Evolutionary conservation across 164 flowering plant genomes (phyloP).

Genomic region (Paratinospora sagittata): DNA sequence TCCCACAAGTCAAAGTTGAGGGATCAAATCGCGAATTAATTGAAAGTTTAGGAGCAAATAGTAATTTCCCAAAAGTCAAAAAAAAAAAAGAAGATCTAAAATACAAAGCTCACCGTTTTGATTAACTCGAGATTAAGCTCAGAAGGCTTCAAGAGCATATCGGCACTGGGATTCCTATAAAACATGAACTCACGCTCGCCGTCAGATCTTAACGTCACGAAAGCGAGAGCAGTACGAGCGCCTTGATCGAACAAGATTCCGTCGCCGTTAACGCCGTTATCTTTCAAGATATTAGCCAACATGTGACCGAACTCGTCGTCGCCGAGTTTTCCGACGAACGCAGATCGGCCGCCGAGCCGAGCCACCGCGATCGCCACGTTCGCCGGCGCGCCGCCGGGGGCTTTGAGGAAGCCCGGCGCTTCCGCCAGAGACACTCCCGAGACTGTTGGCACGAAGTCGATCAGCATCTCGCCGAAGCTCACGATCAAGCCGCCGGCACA

Average conservation of each 20-base stretch:
- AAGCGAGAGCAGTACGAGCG: slow-evolving; percentile 80
- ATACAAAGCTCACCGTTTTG: slow-evolving; percentile 41
- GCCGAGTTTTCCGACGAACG: slow-evolving; percentile 88
- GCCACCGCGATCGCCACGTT: slow-evolving; percentile 87
- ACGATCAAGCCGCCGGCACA: slow-evolving; percentile 36
- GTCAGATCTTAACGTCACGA: slow-evolving; percentile 69
- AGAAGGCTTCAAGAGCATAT: slow-evolving; percentile 25
- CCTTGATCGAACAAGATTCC: slow-evolving; percentile 64
- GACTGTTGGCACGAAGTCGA: slow-evolving; percentile 87
- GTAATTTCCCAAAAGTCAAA: neutral
- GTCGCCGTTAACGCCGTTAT: slow-evolving; percentile 51
- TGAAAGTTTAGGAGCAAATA: no score
- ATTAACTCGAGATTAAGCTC: slow-evolving; percentile 55
- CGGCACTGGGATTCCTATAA: slow-evolving; percentile 36
- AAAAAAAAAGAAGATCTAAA: neutral
- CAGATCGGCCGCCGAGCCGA: slow-evolving; percentile 69
- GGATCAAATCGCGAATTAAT: no score
- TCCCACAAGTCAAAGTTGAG: no score
- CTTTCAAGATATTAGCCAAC: slow-evolving; percentile 61
- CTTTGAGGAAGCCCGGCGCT: slow-evolving; percentile 84
- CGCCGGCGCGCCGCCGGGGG: slow-evolving; percentile 97
- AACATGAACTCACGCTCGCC: slow-evolving; percentile 58
- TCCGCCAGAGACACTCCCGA: slow-evolving; percentile 89
- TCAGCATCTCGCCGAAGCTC: slow-evolving; percentile 91
- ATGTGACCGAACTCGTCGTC: slow-evolving; percentile 95